Percentiles rank a stretch among this genome's conserved stretches.
These are phyloP conservation scores for Flaveria sonorensis DNA, from an alignment of 129 eudicot genomes.

Conservation along the genomic window DNA sequence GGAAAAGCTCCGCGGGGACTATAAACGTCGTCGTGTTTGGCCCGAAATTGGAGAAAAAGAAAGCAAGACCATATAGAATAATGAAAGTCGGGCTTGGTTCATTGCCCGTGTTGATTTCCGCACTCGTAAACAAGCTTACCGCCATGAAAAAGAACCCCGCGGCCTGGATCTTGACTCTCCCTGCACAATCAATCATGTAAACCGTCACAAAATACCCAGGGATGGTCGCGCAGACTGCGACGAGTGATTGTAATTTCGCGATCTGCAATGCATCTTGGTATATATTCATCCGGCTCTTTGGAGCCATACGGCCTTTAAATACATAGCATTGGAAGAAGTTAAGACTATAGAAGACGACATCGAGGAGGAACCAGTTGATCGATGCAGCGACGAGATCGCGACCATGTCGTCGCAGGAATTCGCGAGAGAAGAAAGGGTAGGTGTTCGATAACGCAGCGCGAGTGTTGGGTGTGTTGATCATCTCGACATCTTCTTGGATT, in stretches of 20 bases:
- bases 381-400: constrained; percentile 52
- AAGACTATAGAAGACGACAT: constrained; percentile 50
- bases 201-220: constrained; percentile 58
- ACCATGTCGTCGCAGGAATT: constrained; percentile 51
- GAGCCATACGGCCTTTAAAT: constrained; percentile 5
- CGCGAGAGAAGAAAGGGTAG: constrained; percentile 45
- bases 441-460: constrained; percentile 25
- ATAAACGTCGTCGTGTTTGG: constrained; percentile 67
- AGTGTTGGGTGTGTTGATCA: constrained; percentile 30
- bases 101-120: constrained; percentile 17
- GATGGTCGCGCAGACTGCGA: constrained; percentile 50
- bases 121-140: constrained; percentile 39
- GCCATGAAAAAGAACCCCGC: constrained; percentile 59
- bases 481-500: constrained; percentile 20
- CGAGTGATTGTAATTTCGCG: constrained; percentile 44
- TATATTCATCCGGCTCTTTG: constrained; percentile 17
- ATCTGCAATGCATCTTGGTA: constrained; percentile 45
- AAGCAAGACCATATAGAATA: constrained; percentile 46
- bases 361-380: constrained; percentile 45
- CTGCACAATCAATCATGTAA: constrained; percentile 46
- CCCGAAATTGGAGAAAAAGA: constrained; percentile 60
- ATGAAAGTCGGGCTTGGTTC: constrained; percentile 23
- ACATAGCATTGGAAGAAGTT: constrained; percentile 46
- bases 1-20: constrained; percentile 65
- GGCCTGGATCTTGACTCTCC: constrained; percentile 53